Evolutionary conservation across 1,284 basidiomycete genomes (phyloP), one percentile per base, ranked within the genome.

Genomic region (Cutaneotrichosporon sp.): DNA sequence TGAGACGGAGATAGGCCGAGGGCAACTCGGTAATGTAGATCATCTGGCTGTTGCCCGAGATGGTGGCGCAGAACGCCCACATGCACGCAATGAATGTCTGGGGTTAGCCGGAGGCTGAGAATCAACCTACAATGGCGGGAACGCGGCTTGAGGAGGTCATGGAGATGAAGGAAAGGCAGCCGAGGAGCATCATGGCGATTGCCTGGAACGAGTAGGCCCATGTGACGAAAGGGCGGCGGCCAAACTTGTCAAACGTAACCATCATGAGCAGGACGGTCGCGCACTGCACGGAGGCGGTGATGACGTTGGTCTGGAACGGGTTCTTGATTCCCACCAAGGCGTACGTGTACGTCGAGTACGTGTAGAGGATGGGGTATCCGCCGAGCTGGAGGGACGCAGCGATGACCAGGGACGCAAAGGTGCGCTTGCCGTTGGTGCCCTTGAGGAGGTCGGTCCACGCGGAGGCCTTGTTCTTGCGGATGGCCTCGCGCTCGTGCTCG

Each of bases 271-370:
- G 55, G 33, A 65, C 45, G 0, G 63, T 54, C 52, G 58, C 59
- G 47, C 11, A 43, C 22, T 38, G 22, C 10, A 54, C 64, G 3
- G n/a, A 54, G 25, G 45, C 24, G 42, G 69, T 45, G 54, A 72
- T 67, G n/a, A 72, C 16, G 18, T 27, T 60, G 13, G 52, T 61
- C 11, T 65, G 60, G 69, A 72, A 72, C 5, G 70, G 70, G 56
- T 72, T 63, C 14, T 43, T 34, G 29, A 70, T 53, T 2, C 68
- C 69, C 8, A 64, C 66, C 11, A 68, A 60, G 3, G 66, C 34
- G 60, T 67, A 68, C 55, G 69, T 70, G 66, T 69, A 69, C 8
- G 64, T 67, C 13, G 65, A 64, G 47, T 65, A 71, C 25, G 62
- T 68, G 33, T 53, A 58, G 45, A 70, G 54, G 46, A 71, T 63